Conservation (phyloP, 1,139 yeast genomes). For the Kodamaea suecica region DNA sequence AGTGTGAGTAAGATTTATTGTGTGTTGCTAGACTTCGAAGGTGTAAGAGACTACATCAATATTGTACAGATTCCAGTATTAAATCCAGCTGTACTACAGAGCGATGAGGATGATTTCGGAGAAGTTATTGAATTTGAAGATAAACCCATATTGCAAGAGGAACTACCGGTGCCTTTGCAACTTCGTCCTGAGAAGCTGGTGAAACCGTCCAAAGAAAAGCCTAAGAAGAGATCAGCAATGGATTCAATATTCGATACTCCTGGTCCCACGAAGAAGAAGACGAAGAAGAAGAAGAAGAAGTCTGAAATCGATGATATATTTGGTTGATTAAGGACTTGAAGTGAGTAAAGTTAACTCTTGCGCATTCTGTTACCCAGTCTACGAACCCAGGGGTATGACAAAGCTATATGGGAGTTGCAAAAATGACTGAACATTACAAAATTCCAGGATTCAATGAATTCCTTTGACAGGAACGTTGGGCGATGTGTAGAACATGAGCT, state of each 20-base stretch:
- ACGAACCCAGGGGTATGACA: too few species aligned
- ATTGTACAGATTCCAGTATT: not conserved
- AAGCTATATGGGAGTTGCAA: too few species aligned
- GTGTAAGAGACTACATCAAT: conserved; percentile 9
- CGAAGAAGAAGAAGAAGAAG: conserved; percentile 40
- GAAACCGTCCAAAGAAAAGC: conserved; percentile 7
- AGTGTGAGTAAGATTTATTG: conserved; percentile 45
- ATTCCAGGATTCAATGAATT: too few species aligned
- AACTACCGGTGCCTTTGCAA: conserved; percentile 16
- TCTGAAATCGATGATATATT: conserved; percentile 60
- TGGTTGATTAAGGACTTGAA: conserved; percentile 34
- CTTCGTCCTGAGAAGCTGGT: not conserved
- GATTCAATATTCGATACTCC: conserved; percentile 24
- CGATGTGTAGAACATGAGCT: too few species aligned
- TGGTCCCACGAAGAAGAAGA: conserved; percentile 17
- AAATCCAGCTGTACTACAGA: conserved; percentile 1
- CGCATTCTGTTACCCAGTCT: too few species aligned
- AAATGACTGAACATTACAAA: too few species aligned
- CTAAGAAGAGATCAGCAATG: conserved; percentile 12
- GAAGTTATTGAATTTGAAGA: conserved; percentile 18
- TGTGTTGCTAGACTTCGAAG: conserved; percentile 27
- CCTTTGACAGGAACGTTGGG: too few species aligned
- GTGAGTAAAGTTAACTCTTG: too few species aligned
- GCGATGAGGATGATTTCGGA: conserved; percentile 25
- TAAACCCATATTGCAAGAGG: conserved; percentile 6